Percentiles rank a stretch among this genome's conserved stretches.
Conservation (phyloP, 2,329 filamentous ascomycete genomes). For the Neoascochyta sp. region DNA sequence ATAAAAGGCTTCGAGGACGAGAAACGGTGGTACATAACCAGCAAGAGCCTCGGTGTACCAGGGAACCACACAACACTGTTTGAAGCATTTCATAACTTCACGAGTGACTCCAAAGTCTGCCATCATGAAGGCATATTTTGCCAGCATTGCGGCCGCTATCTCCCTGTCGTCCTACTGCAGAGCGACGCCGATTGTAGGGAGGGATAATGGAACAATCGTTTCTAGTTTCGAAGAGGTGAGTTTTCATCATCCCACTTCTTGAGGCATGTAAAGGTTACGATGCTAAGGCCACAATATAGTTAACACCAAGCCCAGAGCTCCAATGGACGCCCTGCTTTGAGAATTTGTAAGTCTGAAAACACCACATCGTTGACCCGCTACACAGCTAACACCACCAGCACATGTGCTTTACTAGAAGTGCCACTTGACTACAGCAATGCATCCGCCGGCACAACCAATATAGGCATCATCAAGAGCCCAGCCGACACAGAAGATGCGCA, state of each 20-base stretch:
- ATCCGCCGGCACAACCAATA: conserved; percentile 10
- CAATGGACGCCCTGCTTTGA: conserved; percentile 8
- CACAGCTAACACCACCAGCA: conserved; percentile 2
- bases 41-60: no score
- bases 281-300: not conserved
- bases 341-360: conserved; percentile 1
- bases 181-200: not conserved
- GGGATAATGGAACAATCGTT: no score
- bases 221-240: conserved; percentile 2
- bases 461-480: conserved; percentile 15
- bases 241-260: not conserved
- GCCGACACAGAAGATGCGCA: conserved; percentile 8
- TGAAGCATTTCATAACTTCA: no score
- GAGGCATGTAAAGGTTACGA: not conserved
- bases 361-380: not conserved
- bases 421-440: conserved; percentile 15
- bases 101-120: no score
- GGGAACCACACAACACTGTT: no score
- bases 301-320: conserved; percentile 2
- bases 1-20: no score
- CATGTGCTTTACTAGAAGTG: conserved; percentile 14
- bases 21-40: no score
- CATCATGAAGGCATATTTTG: no score
- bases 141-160: no score
- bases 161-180: not conserved